Evolutionary conservation across 805 yeast species (phyloP).

Genomic region (Yarrowia phangngaensis): DNA sequence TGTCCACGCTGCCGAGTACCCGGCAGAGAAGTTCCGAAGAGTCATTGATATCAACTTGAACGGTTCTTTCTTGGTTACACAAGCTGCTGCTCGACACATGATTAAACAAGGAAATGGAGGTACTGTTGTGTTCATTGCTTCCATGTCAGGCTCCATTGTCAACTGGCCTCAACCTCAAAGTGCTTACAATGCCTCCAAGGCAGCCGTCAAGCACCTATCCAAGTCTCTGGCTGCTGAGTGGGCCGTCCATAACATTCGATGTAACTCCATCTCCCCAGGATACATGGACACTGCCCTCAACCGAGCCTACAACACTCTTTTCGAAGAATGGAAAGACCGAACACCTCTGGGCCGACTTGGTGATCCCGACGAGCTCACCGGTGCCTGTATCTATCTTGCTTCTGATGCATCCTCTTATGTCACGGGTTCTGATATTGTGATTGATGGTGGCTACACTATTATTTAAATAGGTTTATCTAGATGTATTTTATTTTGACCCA

Average conservation of each 20-base stretch:
- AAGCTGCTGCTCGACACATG: slow-evolving; percentile 64
- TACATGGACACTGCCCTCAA: slow-evolving; percentile 69
- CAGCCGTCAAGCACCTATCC: slow-evolving; percentile 64
- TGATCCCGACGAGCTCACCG: slow-evolving; percentile 65
- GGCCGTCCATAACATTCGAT: slow-evolving; percentile 65
- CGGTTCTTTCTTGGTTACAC: slow-evolving; percentile 64
- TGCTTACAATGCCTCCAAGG: slow-evolving; percentile 70
- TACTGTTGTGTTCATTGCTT: slow-evolving; percentile 59
- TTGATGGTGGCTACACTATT: slow-evolving; percentile 56
- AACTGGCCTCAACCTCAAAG: slow-evolving; percentile 71
- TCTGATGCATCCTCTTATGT: slow-evolving; percentile 56
- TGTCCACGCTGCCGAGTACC: slow-evolving; percentile 66
- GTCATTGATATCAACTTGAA: slow-evolving; percentile 62
- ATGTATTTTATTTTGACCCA: slow-evolving; percentile 2
- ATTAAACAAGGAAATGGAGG: slow-evolving; percentile 55
- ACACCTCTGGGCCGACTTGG: slow-evolving; percentile 68
- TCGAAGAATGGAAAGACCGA: slow-evolving; percentile 57
- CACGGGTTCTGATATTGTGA: slow-evolving; percentile 63
- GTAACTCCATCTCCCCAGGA: slow-evolving; percentile 65
- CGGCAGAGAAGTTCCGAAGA: slow-evolving; percentile 59
- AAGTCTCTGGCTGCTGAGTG: slow-evolving; percentile 69
- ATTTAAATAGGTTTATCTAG: slow-evolving; percentile 32
- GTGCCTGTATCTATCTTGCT: slow-evolving; percentile 60
- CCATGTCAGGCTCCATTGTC: slow-evolving; percentile 68
- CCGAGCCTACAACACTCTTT: slow-evolving; percentile 51